Evolutionary conservation across 2,329 filamentous ascomycete species (phyloP).

Genomic region (Colletotrichum tropicicola): DNA sequence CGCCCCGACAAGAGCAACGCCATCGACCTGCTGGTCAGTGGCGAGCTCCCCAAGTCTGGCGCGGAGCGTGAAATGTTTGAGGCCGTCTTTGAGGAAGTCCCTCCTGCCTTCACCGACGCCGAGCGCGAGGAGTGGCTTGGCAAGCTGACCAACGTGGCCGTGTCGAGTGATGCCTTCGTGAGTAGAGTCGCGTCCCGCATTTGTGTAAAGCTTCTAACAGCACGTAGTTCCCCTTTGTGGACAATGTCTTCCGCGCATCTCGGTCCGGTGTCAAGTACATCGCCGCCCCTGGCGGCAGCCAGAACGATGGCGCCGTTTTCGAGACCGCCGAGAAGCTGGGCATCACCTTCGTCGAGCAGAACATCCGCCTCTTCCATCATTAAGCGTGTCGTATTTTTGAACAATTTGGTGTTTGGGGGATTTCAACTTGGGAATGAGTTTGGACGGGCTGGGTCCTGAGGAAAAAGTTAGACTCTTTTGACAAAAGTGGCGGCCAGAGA

Average conservation of each 20-base stretch:
- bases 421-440: conserved; percentile 13
- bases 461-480: conserved; percentile 2
- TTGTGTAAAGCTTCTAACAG: conserved; percentile 35
- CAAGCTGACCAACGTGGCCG: conserved; percentile 82
- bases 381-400: conserved; percentile 51
- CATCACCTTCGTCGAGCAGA: conserved; percentile 96
- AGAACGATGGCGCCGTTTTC: conserved; percentile 84
- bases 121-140: conserved; percentile 88
- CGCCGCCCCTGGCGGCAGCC: conserved; percentile 89
- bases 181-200: conserved; percentile 47
- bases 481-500: neutral
- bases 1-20: conserved; percentile 97
- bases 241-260: conserved; percentile 93
- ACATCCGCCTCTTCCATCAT: conserved; percentile 93
- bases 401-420: conserved; percentile 22
- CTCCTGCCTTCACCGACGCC: conserved; percentile 80
- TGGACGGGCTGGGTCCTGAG: conserved; percentile 4
- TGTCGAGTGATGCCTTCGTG: conserved; percentile 96
- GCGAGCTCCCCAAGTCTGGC: conserved; percentile 84
- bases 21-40: conserved; percentile 93
- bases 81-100: conserved; percentile 89
- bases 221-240: conserved; percentile 90
- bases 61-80: conserved; percentile 89
- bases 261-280: conserved; percentile 95
- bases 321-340: conserved; percentile 90